Evolutionary conservation across 805 yeast genomes (phyloP), one percentile per base, ranked within the genome.

Genomic region (Cyberlindnera sargentensis): DNA sequence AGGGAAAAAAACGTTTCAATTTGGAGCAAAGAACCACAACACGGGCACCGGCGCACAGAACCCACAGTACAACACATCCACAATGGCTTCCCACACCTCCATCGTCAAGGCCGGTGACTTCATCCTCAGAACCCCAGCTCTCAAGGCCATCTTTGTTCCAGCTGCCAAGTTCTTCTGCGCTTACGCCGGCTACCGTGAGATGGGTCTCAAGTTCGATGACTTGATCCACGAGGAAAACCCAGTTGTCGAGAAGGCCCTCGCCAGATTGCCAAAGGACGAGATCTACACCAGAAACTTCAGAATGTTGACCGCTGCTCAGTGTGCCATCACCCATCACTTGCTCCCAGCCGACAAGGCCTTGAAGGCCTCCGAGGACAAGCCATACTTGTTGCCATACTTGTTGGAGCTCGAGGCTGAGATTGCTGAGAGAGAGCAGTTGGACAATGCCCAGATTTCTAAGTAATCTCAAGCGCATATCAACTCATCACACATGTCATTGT

Each of bases 401-500:
- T 76, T 90, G 61, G 97, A 93, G 74, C 95, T 91, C 49, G 98
- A 93, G 73, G 87, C 86, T 58, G 97, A 87, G 68, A 83, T 81
- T 40, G 73, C 76, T 51, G 99, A 93, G 75, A 88, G 83, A 71
- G 81, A 75, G 49, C 93, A 83, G 62, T 80, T 93, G 62, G 95
- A 93, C 75, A 84, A 86, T 75, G 73, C 87, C 55, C 34, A 44
- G 39, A 38, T 46, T 32, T 33, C 42, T 37, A 45, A 48, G 35
- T 44, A 31, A 36, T 28, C 31, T 28, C 4, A 38, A 34, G 8
- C 15, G n/a, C 10, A 31, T 15, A 15, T 15, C 31, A 29, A 10
- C 10, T 8, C 31, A 29, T 10, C 31, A 29, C 31, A 34, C 20
- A 24, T 35, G 15, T 11, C 37, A 35, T 35, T 24, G 28, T 25